phyloP scores from a whole-genome alignment of 192 early-diverging fungal genomes.

The Coemansia sp. region DNA sequence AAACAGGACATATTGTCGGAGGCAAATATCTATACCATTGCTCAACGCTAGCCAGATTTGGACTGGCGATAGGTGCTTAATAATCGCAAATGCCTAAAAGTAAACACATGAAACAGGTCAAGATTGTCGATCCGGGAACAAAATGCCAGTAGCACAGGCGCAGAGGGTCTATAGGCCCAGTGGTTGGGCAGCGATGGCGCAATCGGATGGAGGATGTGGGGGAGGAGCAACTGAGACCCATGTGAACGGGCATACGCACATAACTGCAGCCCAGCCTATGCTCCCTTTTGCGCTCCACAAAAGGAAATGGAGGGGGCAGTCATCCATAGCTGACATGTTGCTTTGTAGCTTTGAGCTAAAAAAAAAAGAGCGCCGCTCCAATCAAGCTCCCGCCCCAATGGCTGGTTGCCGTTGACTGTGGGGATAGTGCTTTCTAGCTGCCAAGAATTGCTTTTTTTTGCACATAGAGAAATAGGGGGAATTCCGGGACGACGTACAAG shows the following conservation, averaged over 20 bases:
- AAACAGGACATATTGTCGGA: neutral
- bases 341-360: neutral
- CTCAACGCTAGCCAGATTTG: neutral
- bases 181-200: slow-evolving; percentile 4
- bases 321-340: neutral
- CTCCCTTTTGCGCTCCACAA: neutral
- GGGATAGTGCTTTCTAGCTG: neutral
- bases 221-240: neutral
- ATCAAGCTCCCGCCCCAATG: neutral
- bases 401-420: neutral
- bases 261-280: neutral
- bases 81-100: neutral
- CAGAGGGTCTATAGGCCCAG: neutral
- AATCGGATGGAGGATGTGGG: neutral
- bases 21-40: neutral
- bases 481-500: neutral
- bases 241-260: neutral
- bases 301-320: neutral
- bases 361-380: neutral
- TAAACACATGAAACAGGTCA: neutral
- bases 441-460: neutral
- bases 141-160: neutral
- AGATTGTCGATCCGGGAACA: neutral
- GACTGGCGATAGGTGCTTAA: neutral
- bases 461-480: neutral